phyloP scores from a whole-genome alignment of 768 basidiomycete species.

The Phaeotremella fagi region DNA sequence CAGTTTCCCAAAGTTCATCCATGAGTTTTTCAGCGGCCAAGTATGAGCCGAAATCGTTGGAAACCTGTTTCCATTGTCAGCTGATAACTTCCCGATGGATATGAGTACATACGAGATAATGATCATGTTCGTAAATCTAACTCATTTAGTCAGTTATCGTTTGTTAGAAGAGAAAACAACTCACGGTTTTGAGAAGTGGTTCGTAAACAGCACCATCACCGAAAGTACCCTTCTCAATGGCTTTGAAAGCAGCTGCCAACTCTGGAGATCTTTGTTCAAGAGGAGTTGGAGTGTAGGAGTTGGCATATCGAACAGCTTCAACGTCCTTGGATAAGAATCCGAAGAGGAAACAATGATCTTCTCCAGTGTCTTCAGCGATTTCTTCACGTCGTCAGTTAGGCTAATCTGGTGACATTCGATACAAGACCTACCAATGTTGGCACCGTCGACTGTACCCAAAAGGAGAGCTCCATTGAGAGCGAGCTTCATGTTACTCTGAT shows the following conservation, averaged over 20 bases:
- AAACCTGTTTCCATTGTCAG: slow-evolving; percentile 66
- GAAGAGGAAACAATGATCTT: slow-evolving; percentile 71
- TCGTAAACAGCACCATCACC: slow-evolving; percentile 72
- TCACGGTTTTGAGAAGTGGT: slow-evolving; percentile 51
- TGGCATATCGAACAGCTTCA: slow-evolving; percentile 78
- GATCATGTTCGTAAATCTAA: slow-evolving; percentile 38
- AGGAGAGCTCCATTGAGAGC: slow-evolving; percentile 85
- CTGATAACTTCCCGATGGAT: too few relatives aligned
- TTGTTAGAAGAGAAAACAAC: not conserved
- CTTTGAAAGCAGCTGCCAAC: slow-evolving; percentile 70
- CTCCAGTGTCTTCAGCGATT: slow-evolving; percentile 92
- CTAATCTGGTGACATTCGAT: not conserved
- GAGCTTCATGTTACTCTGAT: slow-evolving; percentile 58
- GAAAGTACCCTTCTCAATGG: slow-evolving; percentile 71
- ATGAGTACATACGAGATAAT: slow-evolving; percentile 30
- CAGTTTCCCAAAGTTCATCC: slow-evolving; percentile 72
- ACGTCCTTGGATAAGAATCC: slow-evolving; percentile 53
- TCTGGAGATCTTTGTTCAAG: slow-evolving; percentile 78
- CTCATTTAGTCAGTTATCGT: not conserved
- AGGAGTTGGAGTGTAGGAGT: slow-evolving; percentile 73
- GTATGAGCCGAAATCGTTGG: slow-evolving; percentile 94
- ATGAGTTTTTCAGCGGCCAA: slow-evolving; percentile 78
- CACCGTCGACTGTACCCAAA: slow-evolving; percentile 81
- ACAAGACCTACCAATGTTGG: slow-evolving; percentile 48
- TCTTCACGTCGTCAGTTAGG: slow-evolving; percentile 54